These are phyloP conservation scores for Rubroshorea leprosula DNA, from an alignment of 345 rosid species.

Conservation along the genomic window DNA sequence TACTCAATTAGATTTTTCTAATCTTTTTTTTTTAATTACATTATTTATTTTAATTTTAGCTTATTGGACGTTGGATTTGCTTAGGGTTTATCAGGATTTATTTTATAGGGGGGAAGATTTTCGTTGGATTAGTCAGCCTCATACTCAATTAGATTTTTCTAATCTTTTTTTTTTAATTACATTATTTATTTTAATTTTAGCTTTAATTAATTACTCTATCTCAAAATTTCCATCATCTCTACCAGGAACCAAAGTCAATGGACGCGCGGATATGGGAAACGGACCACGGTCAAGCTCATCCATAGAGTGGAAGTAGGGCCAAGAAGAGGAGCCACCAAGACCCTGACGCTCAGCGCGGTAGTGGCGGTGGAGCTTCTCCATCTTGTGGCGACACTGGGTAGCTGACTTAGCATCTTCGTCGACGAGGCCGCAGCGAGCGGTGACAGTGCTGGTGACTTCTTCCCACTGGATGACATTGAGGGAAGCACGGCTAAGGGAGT, in stretches of 20 bases:
- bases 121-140: constrained; percentile 1
- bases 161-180: neutral
- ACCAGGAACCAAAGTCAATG: constrained; percentile 30
- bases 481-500: constrained; percentile 51
- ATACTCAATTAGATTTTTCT: too few species aligned
- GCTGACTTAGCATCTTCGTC: constrained; percentile 38
- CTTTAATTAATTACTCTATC: neutral
- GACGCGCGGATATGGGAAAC: constrained; percentile 47
- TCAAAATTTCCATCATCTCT: constrained; percentile 10
- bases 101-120: neutral
- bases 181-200: neutral
- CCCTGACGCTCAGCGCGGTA: constrained; percentile 52
- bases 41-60: neutral
- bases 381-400: constrained; percentile 76
- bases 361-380: constrained; percentile 76
- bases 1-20: too few species aligned
- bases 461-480: constrained; percentile 74
- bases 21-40: neutral
- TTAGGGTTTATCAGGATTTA: constrained; percentile 12
- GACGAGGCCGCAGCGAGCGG: constrained; percentile 52
- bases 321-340: constrained; percentile 25
- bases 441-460: constrained; percentile 56
- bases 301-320: constrained; percentile 68
- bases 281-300: constrained; percentile 65
- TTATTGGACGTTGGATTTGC: neutral